Percentiles rank a stretch among this genome's conserved stretches.
phyloP scores from a whole-genome alignment of 768 basidiomycete species.

The Kwoniella dejecticola region DNA sequence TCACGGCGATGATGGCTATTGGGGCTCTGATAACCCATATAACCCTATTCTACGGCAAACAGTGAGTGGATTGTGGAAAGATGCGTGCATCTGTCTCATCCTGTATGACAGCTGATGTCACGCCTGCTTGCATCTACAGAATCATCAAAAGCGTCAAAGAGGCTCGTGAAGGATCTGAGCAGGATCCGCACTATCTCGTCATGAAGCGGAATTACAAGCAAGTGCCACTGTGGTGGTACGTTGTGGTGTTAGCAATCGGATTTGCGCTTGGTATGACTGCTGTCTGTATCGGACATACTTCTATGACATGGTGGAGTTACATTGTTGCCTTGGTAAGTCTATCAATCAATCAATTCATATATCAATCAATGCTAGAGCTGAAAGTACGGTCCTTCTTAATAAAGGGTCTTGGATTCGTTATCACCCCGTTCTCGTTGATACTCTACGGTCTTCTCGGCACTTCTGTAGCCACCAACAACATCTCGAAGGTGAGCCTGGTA shows the following conservation, averaged over 20 bases:
- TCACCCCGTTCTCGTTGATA: constrained; percentile 10
- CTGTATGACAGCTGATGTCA: too few relatives aligned
- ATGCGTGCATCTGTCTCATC: too few relatives aligned
- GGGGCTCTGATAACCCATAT: constrained; percentile 66
- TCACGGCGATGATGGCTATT: too few relatives aligned
- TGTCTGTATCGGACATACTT: constrained; percentile 64
- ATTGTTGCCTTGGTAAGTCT: constrained; percentile 62
- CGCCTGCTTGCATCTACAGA: too few relatives aligned
- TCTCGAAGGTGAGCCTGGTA: too few relatives aligned
- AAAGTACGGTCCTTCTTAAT: too few relatives aligned
- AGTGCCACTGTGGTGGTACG: constrained; percentile 64
- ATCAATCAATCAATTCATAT: too few relatives aligned
- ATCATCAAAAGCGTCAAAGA: constrained; percentile 56
- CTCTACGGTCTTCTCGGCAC: too few relatives aligned
- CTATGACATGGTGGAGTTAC: constrained; percentile 67
- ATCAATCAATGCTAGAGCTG: too few relatives aligned
- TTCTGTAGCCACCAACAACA: too few relatives aligned
- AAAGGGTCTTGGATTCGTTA: constrained; percentile 15
- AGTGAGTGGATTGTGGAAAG: too few relatives aligned
- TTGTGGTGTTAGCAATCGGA: constrained; percentile 54
- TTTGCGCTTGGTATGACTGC: constrained; percentile 61
- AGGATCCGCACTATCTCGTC: constrained; percentile 63
- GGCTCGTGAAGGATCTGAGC: constrained; percentile 59
- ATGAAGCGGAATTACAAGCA: constrained; percentile 60
- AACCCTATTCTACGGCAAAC: constrained; percentile 67